These are phyloP conservation scores for Lavandula angustifolia DNA, from an alignment of 257 asterid genomes.

Conservation along the genomic window DNA sequence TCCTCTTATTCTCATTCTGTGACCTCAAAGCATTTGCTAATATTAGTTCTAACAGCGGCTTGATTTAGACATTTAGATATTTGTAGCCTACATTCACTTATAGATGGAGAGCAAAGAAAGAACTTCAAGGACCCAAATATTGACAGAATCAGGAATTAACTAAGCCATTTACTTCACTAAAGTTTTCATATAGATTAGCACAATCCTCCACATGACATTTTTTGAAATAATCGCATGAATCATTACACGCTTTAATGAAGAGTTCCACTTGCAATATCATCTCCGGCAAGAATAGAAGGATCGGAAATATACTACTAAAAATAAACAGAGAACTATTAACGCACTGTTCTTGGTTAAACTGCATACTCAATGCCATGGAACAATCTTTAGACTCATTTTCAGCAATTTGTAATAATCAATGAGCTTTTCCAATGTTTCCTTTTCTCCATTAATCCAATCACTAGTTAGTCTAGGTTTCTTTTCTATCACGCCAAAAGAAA, in stretches of 20 bases:
- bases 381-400: not conserved
- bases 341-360: not conserved
- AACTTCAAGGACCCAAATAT: not conserved
- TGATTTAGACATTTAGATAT: not conserved
- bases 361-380: slow-evolving; percentile 4
- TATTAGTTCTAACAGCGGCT: not conserved
- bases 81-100: not conserved
- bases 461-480: too few relatives aligned
- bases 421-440: too few relatives aligned
- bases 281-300: slow-evolving; percentile 6
- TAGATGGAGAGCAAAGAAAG: not conserved
- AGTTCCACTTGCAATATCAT: slow-evolving; percentile 11
- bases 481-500: too few relatives aligned
- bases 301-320: not conserved
- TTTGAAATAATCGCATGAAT: slow-evolving; percentile 13
- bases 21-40: not conserved
- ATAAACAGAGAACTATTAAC: not conserved
- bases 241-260: not conserved
- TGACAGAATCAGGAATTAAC: not conserved
- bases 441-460: too few relatives aligned
- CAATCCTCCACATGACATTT: not conserved
- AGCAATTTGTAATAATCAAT: too few relatives aligned
- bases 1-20: not conserved
- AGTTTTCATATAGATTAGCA: slow-evolving; percentile 2
- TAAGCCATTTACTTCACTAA: not conserved